Evolutionary conservation across 768 basidiomycete species (phyloP).

Genomic region (Dentipellis sp.): DNA sequence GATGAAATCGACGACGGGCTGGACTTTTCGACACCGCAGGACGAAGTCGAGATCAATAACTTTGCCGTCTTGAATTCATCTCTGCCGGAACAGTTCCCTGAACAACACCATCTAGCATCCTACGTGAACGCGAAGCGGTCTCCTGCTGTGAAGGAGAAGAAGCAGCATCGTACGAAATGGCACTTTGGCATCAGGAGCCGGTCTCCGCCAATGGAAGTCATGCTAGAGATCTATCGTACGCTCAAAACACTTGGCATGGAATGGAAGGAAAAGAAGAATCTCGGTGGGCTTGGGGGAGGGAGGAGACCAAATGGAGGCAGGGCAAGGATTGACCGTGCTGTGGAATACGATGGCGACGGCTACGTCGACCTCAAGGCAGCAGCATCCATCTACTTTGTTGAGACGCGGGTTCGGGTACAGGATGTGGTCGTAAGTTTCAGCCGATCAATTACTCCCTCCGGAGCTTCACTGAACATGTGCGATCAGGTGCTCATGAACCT

Average conservation of each 20-base stretch:
- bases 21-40: constrained; percentile 37
- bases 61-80: constrained; percentile 90
- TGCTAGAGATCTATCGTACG: constrained; percentile 96
- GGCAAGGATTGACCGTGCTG: constrained; percentile 50
- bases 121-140: constrained; percentile 48
- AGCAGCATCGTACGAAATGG: constrained; percentile 82
- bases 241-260: constrained; percentile 89
- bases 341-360: constrained; percentile 49
- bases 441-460: neutral
- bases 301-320: constrained; percentile 23
- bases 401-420: constrained; percentile 83
- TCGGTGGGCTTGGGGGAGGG: constrained; percentile 59
- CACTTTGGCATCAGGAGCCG: constrained; percentile 96
- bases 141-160: constrained; percentile 44
- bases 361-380: constrained; percentile 55
- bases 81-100: constrained; percentile 51
- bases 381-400: constrained; percentile 84
- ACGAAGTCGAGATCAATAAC: constrained; percentile 41
- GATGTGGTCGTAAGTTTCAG: constrained; percentile 73
- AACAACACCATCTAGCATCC: constrained; percentile 64
- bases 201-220: constrained; percentile 96
- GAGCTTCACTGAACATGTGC: neutral
- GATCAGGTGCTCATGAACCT: constrained; percentile 90
- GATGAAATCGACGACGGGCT: constrained; percentile 47
- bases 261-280: constrained; percentile 86